Evolutionary conservation across 352 stramenopile genomes (phyloP).

Genomic region (Pythium myriotylum): DNA sequence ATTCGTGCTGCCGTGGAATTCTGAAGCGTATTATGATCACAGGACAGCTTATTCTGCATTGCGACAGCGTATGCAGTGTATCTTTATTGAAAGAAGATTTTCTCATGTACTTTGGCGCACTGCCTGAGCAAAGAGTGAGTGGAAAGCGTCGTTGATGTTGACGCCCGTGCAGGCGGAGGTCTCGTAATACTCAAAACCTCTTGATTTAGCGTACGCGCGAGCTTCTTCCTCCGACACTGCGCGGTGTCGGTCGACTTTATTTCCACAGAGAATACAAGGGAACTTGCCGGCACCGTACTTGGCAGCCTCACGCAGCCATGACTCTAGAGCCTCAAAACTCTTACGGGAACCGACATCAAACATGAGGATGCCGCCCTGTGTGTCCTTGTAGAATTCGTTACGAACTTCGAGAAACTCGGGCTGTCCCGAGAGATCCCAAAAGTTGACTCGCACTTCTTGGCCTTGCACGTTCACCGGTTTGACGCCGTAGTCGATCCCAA

Average conservation of each 20-base stretch:
- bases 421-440: slow-evolving; percentile 93
- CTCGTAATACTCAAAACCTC: slow-evolving; percentile 92
- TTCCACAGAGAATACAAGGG: slow-evolving; percentile 89
- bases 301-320: slow-evolving; percentile 86
- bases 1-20: not conserved
- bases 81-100: slow-evolving; percentile 59
- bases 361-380: slow-evolving; percentile 71
- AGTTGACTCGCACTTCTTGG: slow-evolving; percentile 90
- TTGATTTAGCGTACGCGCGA: slow-evolving; percentile 61
- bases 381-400: slow-evolving; percentile 98
- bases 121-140: slow-evolving; percentile 75
- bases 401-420: slow-evolving; percentile 94
- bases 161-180: slow-evolving; percentile 89
- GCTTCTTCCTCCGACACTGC: slow-evolving; percentile 84
- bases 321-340: slow-evolving; percentile 86
- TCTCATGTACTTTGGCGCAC: slow-evolving; percentile 41
- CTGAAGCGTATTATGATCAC: not conserved
- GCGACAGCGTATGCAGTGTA: slow-evolving; percentile 89
- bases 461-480: slow-evolving; percentile 84
- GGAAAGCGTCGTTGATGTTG: slow-evolving; percentile 87
- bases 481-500: slow-evolving; percentile 96
- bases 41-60: slow-evolving; percentile 91
- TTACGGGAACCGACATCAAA: slow-evolving; percentile 77
- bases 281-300: slow-evolving; percentile 90
- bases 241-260: slow-evolving; percentile 88